Conservation (phyloP, 257 asterid genomes). For the Henckelia pumila region DNA sequence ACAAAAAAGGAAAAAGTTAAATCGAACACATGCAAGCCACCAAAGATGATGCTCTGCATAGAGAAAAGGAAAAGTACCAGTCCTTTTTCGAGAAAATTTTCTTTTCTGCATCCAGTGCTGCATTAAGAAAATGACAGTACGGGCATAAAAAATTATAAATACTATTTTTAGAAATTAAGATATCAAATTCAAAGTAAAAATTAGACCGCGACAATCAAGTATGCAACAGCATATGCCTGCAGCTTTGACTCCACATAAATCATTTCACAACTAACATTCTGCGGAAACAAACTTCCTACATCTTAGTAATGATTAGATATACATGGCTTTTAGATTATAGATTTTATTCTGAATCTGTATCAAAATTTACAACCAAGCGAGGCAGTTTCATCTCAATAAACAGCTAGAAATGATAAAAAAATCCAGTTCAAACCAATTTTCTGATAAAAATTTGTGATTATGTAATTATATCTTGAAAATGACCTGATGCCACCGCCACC, state of each 20-base stretch:
- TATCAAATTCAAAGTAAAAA: not conserved
- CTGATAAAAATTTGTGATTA: not conserved
- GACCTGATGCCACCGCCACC: slow-evolving; percentile 99
- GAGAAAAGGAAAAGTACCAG: slow-evolving; percentile 50
- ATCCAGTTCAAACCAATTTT: not conserved
- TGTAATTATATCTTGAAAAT: not conserved
- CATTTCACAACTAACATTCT: not conserved
- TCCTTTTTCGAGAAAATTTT: slow-evolving; percentile 68
- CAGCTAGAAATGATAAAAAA: not conserved
- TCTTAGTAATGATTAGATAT: not conserved
- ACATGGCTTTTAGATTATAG: not conserved
- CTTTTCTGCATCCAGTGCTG: slow-evolving; percentile 94
- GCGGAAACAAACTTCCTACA: not conserved
- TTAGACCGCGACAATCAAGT: not conserved
- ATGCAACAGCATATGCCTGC: not conserved
- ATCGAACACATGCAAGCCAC: not conserved
- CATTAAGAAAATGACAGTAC: slow-evolving; percentile 30
- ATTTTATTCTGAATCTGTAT: not conserved
- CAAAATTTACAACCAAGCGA: not conserved
- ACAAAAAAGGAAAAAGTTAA: not conserved
- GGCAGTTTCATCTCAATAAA: not conserved
- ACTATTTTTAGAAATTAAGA: not conserved
- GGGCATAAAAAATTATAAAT: not conserved
- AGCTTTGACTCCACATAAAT: not conserved
- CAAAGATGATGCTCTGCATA: slow-evolving; percentile 10